Evolutionary conservation across 495 filamentous ascomycete species (phyloP).

Genomic region (Talaromyces thailandensis): DNA sequence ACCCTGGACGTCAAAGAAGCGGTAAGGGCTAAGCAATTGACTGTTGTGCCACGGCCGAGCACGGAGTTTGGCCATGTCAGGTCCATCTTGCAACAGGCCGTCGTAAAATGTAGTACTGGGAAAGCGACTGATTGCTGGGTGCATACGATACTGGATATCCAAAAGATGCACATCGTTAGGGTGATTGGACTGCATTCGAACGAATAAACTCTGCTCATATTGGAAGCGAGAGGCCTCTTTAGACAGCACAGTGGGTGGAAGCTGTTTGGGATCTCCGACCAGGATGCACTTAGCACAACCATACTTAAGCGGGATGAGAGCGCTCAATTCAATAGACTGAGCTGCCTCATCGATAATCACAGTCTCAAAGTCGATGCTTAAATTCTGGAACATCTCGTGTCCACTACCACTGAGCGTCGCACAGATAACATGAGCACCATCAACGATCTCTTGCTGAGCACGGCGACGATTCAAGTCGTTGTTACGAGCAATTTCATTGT

Average conservation of each 20-base stretch:
- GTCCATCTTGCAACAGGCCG: slow-evolving; percentile 72
- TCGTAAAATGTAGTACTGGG: slow-evolving; percentile 91
- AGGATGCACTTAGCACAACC: slow-evolving; percentile 95
- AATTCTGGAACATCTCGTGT: slow-evolving; percentile 92
- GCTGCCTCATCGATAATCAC: slow-evolving; percentile 98
- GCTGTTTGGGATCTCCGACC: slow-evolving; percentile 93
- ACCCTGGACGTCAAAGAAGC: slow-evolving; percentile 96
- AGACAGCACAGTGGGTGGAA: slow-evolving; percentile 92
- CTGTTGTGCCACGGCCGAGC: slow-evolving; percentile 77
- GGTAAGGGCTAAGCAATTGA: slow-evolving; percentile 74
- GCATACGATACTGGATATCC: slow-evolving; percentile 98
- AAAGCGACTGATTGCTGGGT: slow-evolving; percentile 86
- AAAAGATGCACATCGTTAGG: slow-evolving; percentile 86
- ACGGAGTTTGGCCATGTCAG: slow-evolving; percentile 67
- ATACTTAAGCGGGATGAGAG: slow-evolving; percentile 94
- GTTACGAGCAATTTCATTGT: slow-evolving; percentile 65
- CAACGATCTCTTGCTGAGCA: slow-evolving; percentile 83
- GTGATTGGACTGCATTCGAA: slow-evolving; percentile 91
- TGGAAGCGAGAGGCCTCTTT: slow-evolving; percentile 85
- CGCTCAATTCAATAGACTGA: slow-evolving; percentile 94
- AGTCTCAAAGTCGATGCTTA: slow-evolving; percentile 95
- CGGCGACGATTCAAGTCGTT: slow-evolving; percentile 76
- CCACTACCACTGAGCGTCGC: slow-evolving; percentile 92
- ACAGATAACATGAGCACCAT: slow-evolving; percentile 86
- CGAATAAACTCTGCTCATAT: slow-evolving; percentile 97